Evolutionary conservation across 2,329 filamentous ascomycete genomes (phyloP).

Genomic region (Cladosporium sp.): DNA sequence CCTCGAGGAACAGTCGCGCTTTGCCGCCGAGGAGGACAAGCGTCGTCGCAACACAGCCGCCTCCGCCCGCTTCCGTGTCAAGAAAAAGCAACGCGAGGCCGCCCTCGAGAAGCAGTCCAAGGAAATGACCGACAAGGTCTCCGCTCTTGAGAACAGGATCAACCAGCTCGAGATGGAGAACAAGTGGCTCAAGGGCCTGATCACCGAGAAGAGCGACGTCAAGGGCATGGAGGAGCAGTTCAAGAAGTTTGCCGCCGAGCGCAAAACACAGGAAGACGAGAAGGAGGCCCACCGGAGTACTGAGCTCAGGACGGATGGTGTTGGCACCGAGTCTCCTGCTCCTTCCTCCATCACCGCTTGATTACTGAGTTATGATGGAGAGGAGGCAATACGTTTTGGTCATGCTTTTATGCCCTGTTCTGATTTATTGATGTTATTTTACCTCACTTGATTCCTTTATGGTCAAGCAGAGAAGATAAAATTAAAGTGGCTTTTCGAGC

Average conservation of each 20-base stretch:
- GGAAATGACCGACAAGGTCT: constrained; percentile 52
- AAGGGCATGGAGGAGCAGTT: constrained; percentile 29
- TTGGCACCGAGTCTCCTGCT: constrained; percentile 28
- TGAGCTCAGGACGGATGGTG: constrained; percentile 34
- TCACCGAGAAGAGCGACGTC: constrained; percentile 50
- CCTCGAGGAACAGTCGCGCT: constrained; percentile 48
- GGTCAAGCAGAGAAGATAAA: neutral
- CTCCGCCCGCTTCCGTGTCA: constrained; percentile 54
- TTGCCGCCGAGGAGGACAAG: constrained; percentile 55
- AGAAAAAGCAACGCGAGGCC: constrained; percentile 58
- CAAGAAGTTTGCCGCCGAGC: constrained; percentile 19
- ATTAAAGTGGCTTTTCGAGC: neutral
- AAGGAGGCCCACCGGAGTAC: constrained; percentile 32
- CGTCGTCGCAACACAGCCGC: constrained; percentile 55
- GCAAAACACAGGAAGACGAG: constrained; percentile 21
- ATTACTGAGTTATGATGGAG: neutral
- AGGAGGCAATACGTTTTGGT: neutral
- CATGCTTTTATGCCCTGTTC: constrained; percentile 7
- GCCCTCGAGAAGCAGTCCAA: constrained; percentile 53
- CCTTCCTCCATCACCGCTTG: constrained; percentile 17
- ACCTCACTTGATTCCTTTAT: neutral
- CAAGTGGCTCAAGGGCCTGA: constrained; percentile 53
- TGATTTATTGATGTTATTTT: constrained; percentile 1
- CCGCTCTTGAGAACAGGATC: constrained; percentile 46
- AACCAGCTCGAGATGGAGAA: constrained; percentile 55